Base-by-base conservation (phyloP, 805 yeast genomes). In the Candida khao-thaluensis region DNA sequence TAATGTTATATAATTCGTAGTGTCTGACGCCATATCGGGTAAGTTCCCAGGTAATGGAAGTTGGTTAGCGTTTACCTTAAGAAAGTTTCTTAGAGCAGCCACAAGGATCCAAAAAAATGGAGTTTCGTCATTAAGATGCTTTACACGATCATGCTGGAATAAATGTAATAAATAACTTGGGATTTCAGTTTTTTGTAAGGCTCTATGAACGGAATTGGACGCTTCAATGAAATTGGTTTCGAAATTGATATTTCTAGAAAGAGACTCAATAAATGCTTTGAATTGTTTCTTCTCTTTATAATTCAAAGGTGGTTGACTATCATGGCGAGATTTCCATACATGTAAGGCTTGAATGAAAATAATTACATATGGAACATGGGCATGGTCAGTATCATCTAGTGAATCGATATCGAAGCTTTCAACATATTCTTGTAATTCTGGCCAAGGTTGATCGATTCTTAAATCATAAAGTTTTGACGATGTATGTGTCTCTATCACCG, bases 1-100 rank as follows among this genome's bases (percentile, higher is more conserved):
- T 25, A 91, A 59, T 7, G 52, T 57, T 2, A 82, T 66, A 56
- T 85, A 91, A 40, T 67, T 67, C 7, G 61, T 58, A 0, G 96
- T 82, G 44, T 80, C 78, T 0, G 95, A 77, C 15, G 85, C 83
- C 96, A 91, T 91, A 56, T 90, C 98, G 0, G 96, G 95, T 5
- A 90, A 54, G 0, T 65, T 72, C 0, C 95, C 96, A 2, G 82
- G 70, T 2, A 87, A 59, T 0, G 96, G 95, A n/a, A 86, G 64
- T 4, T 62, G 55, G 1, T 66, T 61, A 12, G 57, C 52, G 16
- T 64, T 59, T 28, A 32, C 30, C 0, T 36, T 45, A 0, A 79
- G 69, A 56, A 79, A 88, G 6, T 48, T 43, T 30, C 70, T 62
- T 35, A 87, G 62, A 0, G 89, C 84, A 28, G 58, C 61, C 0